These are phyloP conservation scores for Elaeis guineensis DNA, from an alignment of 176 grass and related monocot genomes.

Conservation along the genomic window DNA sequence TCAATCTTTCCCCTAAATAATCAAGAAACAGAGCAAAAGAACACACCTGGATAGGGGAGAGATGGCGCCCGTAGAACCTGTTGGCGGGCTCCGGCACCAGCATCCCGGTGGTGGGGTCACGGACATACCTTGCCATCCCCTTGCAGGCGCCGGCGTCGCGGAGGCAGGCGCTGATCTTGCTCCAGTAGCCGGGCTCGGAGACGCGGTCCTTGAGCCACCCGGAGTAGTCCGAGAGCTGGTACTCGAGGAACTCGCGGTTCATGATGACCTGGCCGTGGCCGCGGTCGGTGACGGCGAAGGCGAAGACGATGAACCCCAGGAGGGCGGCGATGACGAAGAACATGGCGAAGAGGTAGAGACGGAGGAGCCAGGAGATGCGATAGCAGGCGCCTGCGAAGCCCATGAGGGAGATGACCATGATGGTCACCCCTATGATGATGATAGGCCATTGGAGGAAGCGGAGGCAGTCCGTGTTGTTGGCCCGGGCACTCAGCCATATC, in stretches of 20 bases:
- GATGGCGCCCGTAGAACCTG: slow-evolving; percentile 12
- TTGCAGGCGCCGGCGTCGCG: slow-evolving; percentile 1
- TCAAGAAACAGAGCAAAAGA: background rate
- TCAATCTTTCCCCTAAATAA: too few relatives aligned
- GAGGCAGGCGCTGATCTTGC: slow-evolving; percentile 8
- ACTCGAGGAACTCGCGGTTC: slow-evolving; percentile 9
- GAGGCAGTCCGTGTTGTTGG: slow-evolving; percentile 18
- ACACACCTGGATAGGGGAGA: slow-evolving; percentile 16
- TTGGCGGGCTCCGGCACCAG: slow-evolving; percentile 4
- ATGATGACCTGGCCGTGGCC: slow-evolving; percentile 7
- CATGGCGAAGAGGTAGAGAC: slow-evolving; percentile 15
- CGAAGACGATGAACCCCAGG: slow-evolving; percentile 8
- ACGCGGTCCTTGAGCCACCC: slow-evolving; percentile 21
- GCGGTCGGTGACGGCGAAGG: slow-evolving; percentile 14
- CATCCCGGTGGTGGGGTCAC: slow-evolving; percentile 1
- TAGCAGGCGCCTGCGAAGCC: slow-evolving; percentile 18
- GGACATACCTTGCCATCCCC: background rate
- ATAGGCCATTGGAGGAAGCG: slow-evolving; percentile 17
- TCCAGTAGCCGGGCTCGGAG: slow-evolving; percentile 10
- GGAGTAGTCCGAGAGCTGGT: slow-evolving; percentile 12
- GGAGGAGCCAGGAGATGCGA: slow-evolving; percentile 8
- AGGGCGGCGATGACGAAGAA: slow-evolving; percentile 16
- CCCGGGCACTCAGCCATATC: slow-evolving; percentile 9
- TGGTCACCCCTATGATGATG: slow-evolving; percentile 4
- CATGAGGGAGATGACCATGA: slow-evolving; percentile 20